These are phyloP conservation scores for Penicillium sp. DNA, from an alignment of 2,329 filamentous ascomycete species.

Conservation along the genomic window DNA sequence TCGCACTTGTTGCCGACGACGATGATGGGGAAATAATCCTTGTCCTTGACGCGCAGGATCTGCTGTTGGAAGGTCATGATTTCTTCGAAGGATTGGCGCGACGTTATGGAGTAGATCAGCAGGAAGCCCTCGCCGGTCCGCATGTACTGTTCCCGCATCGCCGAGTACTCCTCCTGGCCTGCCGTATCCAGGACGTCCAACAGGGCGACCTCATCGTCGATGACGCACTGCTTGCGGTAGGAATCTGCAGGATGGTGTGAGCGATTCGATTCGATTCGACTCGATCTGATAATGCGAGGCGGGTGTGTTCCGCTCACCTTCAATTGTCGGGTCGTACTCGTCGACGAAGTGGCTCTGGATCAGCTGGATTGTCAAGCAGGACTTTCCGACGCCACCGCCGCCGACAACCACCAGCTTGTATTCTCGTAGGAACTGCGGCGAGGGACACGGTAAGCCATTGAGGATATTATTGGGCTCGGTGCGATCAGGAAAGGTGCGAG, in stretches of 20 bases:
- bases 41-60: constrained; percentile 97
- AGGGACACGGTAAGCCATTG: constrained; percentile 20
- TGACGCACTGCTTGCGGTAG: constrained; percentile 99
- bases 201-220: constrained; percentile 95
- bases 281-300: not conserved
- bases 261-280: constrained; percentile 12
- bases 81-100: constrained; percentile 94
- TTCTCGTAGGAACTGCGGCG: constrained; percentile 69
- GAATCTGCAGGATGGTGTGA: constrained; percentile 61
- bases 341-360: constrained; percentile 97
- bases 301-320: constrained; percentile 56
- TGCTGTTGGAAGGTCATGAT: constrained; percentile 99
- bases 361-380: constrained; percentile 95
- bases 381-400: constrained; percentile 97
- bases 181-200: constrained; percentile 98
- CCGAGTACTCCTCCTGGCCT: constrained; percentile 97
- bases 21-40: constrained; percentile 99
- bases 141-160: constrained; percentile 99
- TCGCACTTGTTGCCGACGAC: constrained; percentile 99
- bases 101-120: constrained; percentile 97
- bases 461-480: not conserved
- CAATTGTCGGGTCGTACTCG: constrained; percentile 98
- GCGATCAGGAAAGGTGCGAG: not conserved
- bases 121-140: constrained; percentile 96
- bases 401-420: constrained; percentile 97